Base-by-base conservation (phyloP, 495 filamentous ascomycete genomes). In the Durotheca rogersii region DNA sequence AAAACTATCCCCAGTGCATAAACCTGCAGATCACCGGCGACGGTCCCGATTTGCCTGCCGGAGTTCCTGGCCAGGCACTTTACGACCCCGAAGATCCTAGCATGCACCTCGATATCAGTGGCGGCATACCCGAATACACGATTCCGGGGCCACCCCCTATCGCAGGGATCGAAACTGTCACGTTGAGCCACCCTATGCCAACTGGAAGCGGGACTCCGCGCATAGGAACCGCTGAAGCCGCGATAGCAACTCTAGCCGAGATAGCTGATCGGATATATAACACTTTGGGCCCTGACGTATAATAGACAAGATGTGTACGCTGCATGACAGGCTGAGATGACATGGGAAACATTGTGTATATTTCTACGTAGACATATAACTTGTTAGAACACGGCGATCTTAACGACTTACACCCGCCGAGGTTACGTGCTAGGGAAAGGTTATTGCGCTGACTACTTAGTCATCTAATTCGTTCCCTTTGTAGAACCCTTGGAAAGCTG, bases 1-100 rank as follows among this genome's bases (percentile, higher is more conserved):
- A 90, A 70, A 84, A 82, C 65, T 91, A 89, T 62, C 87, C 86
- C 20, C 65, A 67, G 32, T 91, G 87, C 69, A 64, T 88, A 63
- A 89, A 89, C 74, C 64, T 90, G 31, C 63, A 59, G 58, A 66
- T 73, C 12, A 54, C 48, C 12, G 41, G 53, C 5, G 38, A 42
- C 12, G 53, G 54, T 21, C 18, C 39, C n/a, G 4, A 50, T 7
- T 57, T 64, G 7, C 83, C 84, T 14, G 41, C 18, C n/a, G 65
- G 56, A 12, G 41, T 61, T 20, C 47, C 41, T 3, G 70, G 62
- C 35, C 64, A 38, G 16, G 45, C 37, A 39, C 45, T 73, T 27
- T 73, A 73, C 30, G 61, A 49, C 38, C 34, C 56, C 1, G 56
- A 56, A 0, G 69, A 75, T 17, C 58, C 64, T 0, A 70, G 69